Conservation (phyloP, 371 early-diverging fungal species). For the Nematocida sp. region DNA sequence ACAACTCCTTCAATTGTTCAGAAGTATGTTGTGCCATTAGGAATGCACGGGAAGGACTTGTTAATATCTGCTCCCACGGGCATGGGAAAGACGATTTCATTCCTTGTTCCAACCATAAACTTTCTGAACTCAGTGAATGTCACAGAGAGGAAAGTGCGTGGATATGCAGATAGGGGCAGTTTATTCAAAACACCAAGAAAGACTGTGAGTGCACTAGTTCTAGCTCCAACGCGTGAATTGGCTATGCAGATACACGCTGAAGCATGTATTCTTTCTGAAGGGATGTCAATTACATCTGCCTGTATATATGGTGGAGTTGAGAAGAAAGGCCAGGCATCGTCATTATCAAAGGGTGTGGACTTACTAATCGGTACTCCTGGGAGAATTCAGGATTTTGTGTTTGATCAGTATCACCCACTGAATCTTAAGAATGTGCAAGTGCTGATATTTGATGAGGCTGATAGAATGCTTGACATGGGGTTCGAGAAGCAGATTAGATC, state of each 20-base stretch:
- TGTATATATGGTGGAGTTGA: conserved; percentile 87
- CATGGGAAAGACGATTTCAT: conserved; percentile 80
- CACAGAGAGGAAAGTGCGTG: neutral
- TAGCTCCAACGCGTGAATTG: conserved; percentile 92
- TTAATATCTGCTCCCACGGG: conserved; percentile 99
- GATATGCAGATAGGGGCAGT: neutral
- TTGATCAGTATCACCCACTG: neutral
- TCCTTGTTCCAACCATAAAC: conserved; percentile 72
- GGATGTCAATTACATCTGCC: conserved; percentile 77
- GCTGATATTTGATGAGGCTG: conserved; percentile 95
- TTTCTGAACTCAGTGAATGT: neutral
- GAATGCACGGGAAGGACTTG: conserved; percentile 89
- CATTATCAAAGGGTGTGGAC: conserved; percentile 72
- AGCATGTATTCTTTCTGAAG: conserved; percentile 80
- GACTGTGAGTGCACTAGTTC: conserved; percentile 72
- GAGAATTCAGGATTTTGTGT: conserved; percentile 28
- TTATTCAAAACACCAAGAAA: neutral
- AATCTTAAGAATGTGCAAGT: conserved; percentile 77
- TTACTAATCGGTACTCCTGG: conserved; percentile 76
- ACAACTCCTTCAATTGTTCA: conserved; percentile 88
- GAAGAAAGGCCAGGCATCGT: conserved; percentile 82
- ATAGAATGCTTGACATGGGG: conserved; percentile 91
- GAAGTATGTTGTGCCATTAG: conserved; percentile 83
- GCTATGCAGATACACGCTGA: conserved; percentile 90
- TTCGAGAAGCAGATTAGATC: conserved; percentile 81